phyloP scores from a whole-genome alignment of 1,139 yeast genomes.

The Taphrina pruni region DNA sequence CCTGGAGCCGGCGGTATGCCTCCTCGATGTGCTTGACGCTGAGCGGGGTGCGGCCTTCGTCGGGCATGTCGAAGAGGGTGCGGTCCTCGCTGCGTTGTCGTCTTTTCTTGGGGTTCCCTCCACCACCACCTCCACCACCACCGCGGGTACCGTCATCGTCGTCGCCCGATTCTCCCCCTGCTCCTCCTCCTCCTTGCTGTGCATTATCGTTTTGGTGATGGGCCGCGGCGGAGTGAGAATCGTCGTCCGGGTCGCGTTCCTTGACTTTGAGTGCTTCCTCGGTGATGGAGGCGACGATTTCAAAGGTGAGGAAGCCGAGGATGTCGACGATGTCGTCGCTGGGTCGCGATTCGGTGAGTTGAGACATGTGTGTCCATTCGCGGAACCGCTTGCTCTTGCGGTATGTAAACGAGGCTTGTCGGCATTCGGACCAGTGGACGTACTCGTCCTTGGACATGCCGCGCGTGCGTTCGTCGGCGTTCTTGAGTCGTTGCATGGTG shows the following conservation, averaged over 20 bases:
- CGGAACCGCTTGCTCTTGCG: slow-evolving; percentile 89
- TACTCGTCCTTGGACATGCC: slow-evolving; percentile 96
- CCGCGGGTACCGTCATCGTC: slow-evolving; percentile 55
- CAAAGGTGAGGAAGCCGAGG: slow-evolving; percentile 91
- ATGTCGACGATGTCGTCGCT: slow-evolving; percentile 97
- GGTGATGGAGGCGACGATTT: slow-evolving; percentile 90
- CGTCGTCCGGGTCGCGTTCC: slow-evolving; percentile 16
- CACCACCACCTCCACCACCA: slow-evolving; percentile 44
- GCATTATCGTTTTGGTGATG: no score
- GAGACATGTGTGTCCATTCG: slow-evolving; percentile 93
- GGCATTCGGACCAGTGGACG: slow-evolving; percentile 98
- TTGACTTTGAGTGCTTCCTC: slow-evolving; percentile 89
- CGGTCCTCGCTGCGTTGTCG: slow-evolving; percentile 56
- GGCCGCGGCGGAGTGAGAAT: no score
- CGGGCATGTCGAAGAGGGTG: slow-evolving; percentile 87
- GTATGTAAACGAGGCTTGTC: slow-evolving; percentile 96
- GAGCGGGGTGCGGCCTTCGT: slow-evolving; percentile 81
- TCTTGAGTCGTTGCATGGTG: slow-evolving; percentile 81
- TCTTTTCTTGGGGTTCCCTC: not conserved
- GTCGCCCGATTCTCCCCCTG: no score
- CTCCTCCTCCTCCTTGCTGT: no score
- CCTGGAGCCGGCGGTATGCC: slow-evolving; percentile 85
- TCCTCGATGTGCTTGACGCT: slow-evolving; percentile 84
- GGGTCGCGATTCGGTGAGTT: slow-evolving; percentile 85
- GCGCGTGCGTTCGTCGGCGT: slow-evolving; percentile 91